Evolutionary conservation across 2,329 filamentous ascomycete genomes (phyloP), one percentile per base, ranked within the genome.

Genomic region (Massarina eburnea): DNA sequence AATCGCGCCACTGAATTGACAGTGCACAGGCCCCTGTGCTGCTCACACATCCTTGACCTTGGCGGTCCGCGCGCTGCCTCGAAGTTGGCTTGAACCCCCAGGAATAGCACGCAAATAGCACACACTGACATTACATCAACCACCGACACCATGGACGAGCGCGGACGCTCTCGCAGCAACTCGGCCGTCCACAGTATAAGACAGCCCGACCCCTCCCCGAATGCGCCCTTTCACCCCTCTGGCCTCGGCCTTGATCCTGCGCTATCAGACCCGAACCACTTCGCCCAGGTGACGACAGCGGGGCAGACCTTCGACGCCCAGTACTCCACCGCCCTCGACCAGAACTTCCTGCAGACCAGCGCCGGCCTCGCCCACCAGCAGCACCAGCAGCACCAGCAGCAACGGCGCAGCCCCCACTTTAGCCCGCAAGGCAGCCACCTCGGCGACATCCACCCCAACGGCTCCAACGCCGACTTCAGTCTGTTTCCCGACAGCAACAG

Each of bases 171-270:
- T 66, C 82, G 82, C 64, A 85, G 83, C 58, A 80, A 79, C 57
- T 85, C 84, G 62, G 35, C 45, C 18, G 75, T 76, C 64, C 76
- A 77, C 66, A 68, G 83, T 84, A 85, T 87, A 85, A 86, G 80
- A 69, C 82, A 83, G 68, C 80, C 75, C 57, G 85, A 84, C 60
- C 81, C 83, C 59, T 82, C 82, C 65, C 80, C 80, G 67, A 78
- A 68, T 61, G 69, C 71, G 70, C 76, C 76, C 59, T 80, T 79
- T 61, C 73, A 77, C 41, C 78, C 59, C 75, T 45, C 56, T 42
- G 82, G 81, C 63, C 76, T 86, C 62, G 79, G 72, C 52, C 72
- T 85, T 57, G 79, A 85, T 66, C 71, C 66, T 20, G 41, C 57
- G 62, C 35, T 58, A 58, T 43, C 52, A 38, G 50, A 59, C 57